Evolutionary conservation across 1,284 basidiomycete species (phyloP), one percentile per base, ranked within the genome.

Genomic region (Rhodotorula sp.): DNA sequence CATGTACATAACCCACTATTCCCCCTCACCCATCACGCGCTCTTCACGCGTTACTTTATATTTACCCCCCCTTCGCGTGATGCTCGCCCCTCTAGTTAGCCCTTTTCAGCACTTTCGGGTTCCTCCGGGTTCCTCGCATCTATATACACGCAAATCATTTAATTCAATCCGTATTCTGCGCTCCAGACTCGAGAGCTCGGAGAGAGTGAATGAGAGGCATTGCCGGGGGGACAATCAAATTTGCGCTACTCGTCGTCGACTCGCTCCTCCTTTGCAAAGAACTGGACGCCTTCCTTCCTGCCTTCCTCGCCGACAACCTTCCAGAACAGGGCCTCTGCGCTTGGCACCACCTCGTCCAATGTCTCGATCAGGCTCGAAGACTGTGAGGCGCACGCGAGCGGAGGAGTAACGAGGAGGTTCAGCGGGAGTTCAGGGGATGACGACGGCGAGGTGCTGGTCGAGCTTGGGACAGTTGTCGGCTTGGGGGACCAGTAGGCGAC

Each of bases 251-350:
- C 61, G 2, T 67, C 68, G 26, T 70, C 70, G 21, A 60, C 73
- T 2, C 58, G 56, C 21, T 60, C 64, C 18, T 60, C 56, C 19
- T 61, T 66, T 54, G 38, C 52, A 34, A 75, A 73, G 55, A 75
- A 75, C 58, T 68, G 47, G 16, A 75, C 74, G 10, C 74, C 74
- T 45, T 75, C 74, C 19, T 47, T 34, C 57, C 61, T 64, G 54
- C 79, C 67, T 48, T 67, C 67, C 23, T 71, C 65, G 21, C 78
- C 79, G 0, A 85, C 79, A 1, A 85, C 83, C 59, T 84, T 83
- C 84, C 85, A 87, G 79, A 90, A 92, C 3, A 86, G 81, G 18
- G 78, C 78, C 79, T 92, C 87, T 1, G 88, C 90, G 69, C 85
- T 80, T 12, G 76, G 71, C 3, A 88, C 85, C 49, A 88, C 85